Percentiles rank a stretch among this genome's conserved stretches.
phyloP scores from a whole-genome alignment of 345 rosid species.

The Trapa bicornis region DNA sequence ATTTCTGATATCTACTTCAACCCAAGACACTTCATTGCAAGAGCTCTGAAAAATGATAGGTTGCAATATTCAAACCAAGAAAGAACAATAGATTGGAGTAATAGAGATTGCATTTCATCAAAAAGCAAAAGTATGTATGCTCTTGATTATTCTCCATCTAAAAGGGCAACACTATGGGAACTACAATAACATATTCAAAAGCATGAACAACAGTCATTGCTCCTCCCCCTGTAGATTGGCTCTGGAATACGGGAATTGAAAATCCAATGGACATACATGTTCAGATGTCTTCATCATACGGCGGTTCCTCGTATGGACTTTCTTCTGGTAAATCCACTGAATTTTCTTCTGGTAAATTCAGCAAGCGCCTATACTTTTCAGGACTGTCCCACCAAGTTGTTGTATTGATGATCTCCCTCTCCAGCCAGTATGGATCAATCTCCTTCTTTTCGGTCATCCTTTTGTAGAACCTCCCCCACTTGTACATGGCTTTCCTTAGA shows the following conservation, averaged over 20 bases:
- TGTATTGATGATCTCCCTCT: slow-evolving; percentile 52
- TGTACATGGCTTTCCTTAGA: slow-evolving; percentile 35
- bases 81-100: neutral
- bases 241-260: neutral
- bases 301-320: neutral
- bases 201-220: neutral
- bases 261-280: neutral
- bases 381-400: slow-evolving; percentile 62
- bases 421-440: slow-evolving; percentile 44
- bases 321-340: neutral
- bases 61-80: too few relatives aligned
- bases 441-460: slow-evolving; percentile 22
- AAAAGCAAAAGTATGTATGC: neutral
- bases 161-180: neutral
- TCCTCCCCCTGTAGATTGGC: neutral
- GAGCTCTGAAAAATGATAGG: too few relatives aligned
- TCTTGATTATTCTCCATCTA: neutral
- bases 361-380: slow-evolving; percentile 35
- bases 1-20: too few relatives aligned
- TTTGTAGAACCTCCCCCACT: slow-evolving; percentile 26
- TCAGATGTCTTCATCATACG: slow-evolving; percentile 7
- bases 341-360: slow-evolving; percentile 11
- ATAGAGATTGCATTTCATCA: neutral
- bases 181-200: neutral
- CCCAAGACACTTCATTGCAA: too few relatives aligned